Evolutionary conservation across 371 early-diverging fungal genomes (phyloP), one percentile per base, ranked within the genome.

Genomic region (Funneliformis caledonium): DNA sequence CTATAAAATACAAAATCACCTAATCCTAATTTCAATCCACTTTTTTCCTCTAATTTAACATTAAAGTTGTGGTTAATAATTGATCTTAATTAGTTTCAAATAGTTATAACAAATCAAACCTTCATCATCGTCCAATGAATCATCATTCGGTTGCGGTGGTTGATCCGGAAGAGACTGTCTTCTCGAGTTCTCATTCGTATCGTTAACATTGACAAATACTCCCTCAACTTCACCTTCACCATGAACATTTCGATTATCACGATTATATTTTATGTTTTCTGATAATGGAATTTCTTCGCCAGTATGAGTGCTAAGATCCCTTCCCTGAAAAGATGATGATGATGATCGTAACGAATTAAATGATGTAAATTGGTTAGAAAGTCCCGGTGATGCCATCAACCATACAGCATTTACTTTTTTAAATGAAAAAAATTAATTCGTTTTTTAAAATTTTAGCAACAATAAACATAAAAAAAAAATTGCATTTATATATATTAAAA

Each of bases 1-100:
- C 92, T 92, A 83, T 95, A 96, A 82, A 96, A 96, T 10, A 96
- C 96, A 88, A 96, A 96, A 82, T 96, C 96, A 22, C 96, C 96
- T 65, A 96, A 83, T 6, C 96, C 96, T 47, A 96, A 84, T 82
- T 96, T 95, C 31, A 96, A 83, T 12, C 96, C 96, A 14, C 89
- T 87, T 69, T 87, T 65, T 78, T 92, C 93, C 33, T 82, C 89
- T 89, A 85, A 22, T 52, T 52, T 52, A 26, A 52, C 19, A 52
- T 52, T 16, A 69, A 31, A 59, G 19, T 47, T 43, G 1, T 31
- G 2, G 5, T 62, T 62, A 62, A 31, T 62, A 26, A 62, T 26
- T 2, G 42, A 48, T 43, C 19, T 52, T 14, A 16, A n/a, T 4
- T 48, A 47, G 31, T 12, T 12, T 2, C 2, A 64, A 83, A 83